phyloP scores from a whole-genome alignment of 1,139 yeast genomes.

The Hansenula anomala region DNA sequence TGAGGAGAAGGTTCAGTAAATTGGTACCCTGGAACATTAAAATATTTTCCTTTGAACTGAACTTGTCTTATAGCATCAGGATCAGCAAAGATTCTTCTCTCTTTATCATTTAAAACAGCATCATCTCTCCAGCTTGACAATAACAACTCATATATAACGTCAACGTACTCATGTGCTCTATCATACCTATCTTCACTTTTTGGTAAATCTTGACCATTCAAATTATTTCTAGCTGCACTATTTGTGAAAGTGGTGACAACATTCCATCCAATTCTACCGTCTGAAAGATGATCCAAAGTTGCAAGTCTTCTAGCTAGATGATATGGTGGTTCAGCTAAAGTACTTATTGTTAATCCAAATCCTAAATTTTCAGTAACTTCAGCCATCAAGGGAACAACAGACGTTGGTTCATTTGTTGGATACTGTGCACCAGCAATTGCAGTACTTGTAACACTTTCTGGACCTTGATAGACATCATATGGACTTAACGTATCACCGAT shows the following conservation, averaged over 20 bases:
- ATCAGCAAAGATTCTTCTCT: conserved; percentile 30
- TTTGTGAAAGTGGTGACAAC: conserved; percentile 38
- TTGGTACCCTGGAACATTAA: conserved; percentile 35
- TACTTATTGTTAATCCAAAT: conserved; percentile 36
- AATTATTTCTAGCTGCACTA: conserved; percentile 34
- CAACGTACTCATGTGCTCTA: conserved; percentile 34
- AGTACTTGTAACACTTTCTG: conserved; percentile 31
- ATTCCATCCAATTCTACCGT: conserved; percentile 41
- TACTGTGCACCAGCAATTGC: conserved; percentile 36
- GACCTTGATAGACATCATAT: conserved; percentile 38
- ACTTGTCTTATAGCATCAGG: conserved; percentile 33
- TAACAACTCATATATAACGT: conserved; percentile 33
- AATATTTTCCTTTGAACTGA: conserved; percentile 32
- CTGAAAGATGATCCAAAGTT: conserved; percentile 34
- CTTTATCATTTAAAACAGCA: conserved; percentile 29
- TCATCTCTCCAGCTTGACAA: conserved; percentile 39
- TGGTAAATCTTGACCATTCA: conserved; percentile 31
- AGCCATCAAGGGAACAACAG: conserved; percentile 36
- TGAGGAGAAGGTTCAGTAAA: conserved; percentile 37
- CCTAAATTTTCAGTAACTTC: conserved; percentile 33
- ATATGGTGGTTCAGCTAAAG: conserved; percentile 38
- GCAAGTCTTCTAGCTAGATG: conserved; percentile 37
- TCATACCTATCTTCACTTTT: conserved; percentile 33
- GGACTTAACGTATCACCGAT: conserved; percentile 42
- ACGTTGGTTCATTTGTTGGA: conserved; percentile 36